Evolutionary conservation across 768 basidiomycete genomes (phyloP).

Genomic region (Tephrocybe sp.): DNA sequence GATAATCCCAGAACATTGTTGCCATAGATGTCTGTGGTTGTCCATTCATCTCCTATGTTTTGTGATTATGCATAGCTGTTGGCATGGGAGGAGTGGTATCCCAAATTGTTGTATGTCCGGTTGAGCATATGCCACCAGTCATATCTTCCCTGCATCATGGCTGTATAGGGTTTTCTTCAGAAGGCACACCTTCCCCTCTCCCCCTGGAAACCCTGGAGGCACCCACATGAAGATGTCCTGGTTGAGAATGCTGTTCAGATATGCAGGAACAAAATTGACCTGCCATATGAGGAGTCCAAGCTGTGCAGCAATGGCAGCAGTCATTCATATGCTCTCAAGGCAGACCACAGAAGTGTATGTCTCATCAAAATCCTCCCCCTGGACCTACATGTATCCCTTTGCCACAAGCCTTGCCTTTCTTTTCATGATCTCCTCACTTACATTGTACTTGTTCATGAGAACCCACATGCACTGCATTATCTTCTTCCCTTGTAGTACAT

Average conservation of each 20-base stretch:
- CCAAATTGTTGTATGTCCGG: slow-evolving; percentile 1
- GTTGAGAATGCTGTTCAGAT: slow-evolving; percentile 29
- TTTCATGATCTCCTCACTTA: too few relatives aligned
- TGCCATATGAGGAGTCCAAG: slow-evolving; percentile 27
- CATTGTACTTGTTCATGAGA: too few relatives aligned
- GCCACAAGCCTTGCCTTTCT: slow-evolving; percentile 25
- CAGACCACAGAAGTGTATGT: slow-evolving; percentile 19
- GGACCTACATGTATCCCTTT: slow-evolving; percentile 31
- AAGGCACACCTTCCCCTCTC: slow-evolving; percentile 20
- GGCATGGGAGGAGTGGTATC: slow-evolving; percentile 17
- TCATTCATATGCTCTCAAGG: slow-evolving; percentile 13
- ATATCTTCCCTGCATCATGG: slow-evolving; percentile 21
- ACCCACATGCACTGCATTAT: too few relatives aligned
- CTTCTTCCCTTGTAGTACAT: too few relatives aligned
- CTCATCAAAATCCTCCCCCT: slow-evolving; percentile 31
- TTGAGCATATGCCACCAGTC: slow-evolving; percentile 20
- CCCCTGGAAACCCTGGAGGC: slow-evolving; percentile 19
- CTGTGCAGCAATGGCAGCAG: slow-evolving; percentile 26
- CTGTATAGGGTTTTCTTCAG: slow-evolving; percentile 25
- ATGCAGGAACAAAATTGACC: slow-evolving; percentile 34
- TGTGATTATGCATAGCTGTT: slow-evolving; percentile 19
- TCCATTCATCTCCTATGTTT: slow-evolving; percentile 8
- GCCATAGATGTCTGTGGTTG: slow-evolving; percentile 16
- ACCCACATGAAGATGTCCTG: slow-evolving; percentile 15
- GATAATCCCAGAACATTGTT: slow-evolving; percentile 19